Evolutionary conservation across 495 filamentous ascomycete species (phyloP).

Genomic region (Terfezia claveryi): DNA sequence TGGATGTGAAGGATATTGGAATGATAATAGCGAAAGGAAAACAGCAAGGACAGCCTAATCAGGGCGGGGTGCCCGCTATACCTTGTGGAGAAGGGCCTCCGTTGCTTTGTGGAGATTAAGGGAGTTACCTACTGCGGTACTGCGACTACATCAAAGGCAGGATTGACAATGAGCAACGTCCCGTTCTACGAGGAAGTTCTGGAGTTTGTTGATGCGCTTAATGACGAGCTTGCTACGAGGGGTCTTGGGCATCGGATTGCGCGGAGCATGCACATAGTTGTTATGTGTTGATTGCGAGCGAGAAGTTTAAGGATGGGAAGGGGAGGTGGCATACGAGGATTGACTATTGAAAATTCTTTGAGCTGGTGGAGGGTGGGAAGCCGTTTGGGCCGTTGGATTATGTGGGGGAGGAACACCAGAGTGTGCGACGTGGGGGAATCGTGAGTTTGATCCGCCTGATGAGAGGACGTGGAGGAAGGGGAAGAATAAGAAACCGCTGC

Average conservation of each 20-base stretch:
- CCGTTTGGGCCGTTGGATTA: constrained; percentile 79
- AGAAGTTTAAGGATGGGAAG: constrained; percentile 37
- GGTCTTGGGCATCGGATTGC: constrained; percentile 72
- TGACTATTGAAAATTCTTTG: constrained; percentile 74
- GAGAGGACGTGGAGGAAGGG: constrained; percentile 66
- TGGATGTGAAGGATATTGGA: constrained; percentile 77
- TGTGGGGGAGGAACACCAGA: constrained; percentile 54
- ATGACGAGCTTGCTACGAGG: constrained; percentile 38
- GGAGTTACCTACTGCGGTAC: constrained; percentile 95
- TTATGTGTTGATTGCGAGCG: constrained; percentile 64
- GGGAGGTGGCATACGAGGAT: constrained; percentile 81
- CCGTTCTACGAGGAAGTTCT: constrained; percentile 80
- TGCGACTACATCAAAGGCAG: constrained; percentile 51
- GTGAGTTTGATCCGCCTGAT: constrained; percentile 83
- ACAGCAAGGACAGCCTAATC: constrained; percentile 40
- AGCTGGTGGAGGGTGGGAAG: constrained; percentile 48
- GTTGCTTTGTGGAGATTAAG: constrained; percentile 85
- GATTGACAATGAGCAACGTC: constrained; percentile 85
- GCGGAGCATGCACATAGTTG: constrained; percentile 91
- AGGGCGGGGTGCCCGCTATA: constrained; percentile 17
- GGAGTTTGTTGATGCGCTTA: constrained; percentile 54
- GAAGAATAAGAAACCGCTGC: constrained; percentile 20
- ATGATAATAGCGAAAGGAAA: constrained; percentile 31
- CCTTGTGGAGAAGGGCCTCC: constrained; percentile 61
- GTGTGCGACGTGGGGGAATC: constrained; percentile 87